Percentiles rank a stretch among this genome's conserved stretches.
Conservation (phyloP, 1,284 basidiomycete genomes). For the Paramarasmius palmivorus region DNA sequence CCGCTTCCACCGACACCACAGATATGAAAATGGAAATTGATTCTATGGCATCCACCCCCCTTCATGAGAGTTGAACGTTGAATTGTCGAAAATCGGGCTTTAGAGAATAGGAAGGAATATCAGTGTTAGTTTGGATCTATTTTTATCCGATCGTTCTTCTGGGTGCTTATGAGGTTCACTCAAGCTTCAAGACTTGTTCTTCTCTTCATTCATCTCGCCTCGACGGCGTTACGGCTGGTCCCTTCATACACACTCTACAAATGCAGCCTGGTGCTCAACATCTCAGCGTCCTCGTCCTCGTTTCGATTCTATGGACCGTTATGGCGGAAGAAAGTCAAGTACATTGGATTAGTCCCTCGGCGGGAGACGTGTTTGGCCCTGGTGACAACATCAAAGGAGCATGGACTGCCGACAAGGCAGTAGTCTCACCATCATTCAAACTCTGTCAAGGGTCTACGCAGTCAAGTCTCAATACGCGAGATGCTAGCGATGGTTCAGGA, state of each 20-base stretch:
- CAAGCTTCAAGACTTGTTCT: slow-evolving; percentile 8
- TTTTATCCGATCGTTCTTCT: slow-evolving; percentile 5
- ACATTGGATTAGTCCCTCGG: slow-evolving; percentile 15
- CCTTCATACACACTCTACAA: neutral
- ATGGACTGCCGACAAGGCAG: slow-evolving; percentile 24
- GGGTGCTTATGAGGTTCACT: too few species aligned
- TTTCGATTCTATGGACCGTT: neutral
- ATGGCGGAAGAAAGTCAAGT: slow-evolving; percentile 6
- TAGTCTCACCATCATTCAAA: slow-evolving; percentile 28
- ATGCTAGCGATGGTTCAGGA: neutral
- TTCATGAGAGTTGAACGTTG: slow-evolving; percentile 11
- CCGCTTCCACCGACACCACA: slow-evolving; percentile 8
- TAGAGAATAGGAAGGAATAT: neutral
- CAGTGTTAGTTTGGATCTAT: neutral
- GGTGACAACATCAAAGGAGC: slow-evolving; percentile 29
- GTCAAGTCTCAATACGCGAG: slow-evolving; percentile 9
- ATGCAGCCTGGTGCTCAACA: slow-evolving; percentile 9
- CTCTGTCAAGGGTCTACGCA: slow-evolving; percentile 17
- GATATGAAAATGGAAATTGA: slow-evolving; percentile 48
- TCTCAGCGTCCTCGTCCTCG: neutral
- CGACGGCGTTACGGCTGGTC: slow-evolving; percentile 12
- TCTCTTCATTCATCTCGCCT: slow-evolving; percentile 12
- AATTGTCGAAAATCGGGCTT: neutral
- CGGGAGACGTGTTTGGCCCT: slow-evolving; percentile 18
- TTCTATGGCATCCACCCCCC: slow-evolving; percentile 54